Evolutionary conservation across 179 eudicot genomes (phyloP), one percentile per base, ranked within the genome.

Genomic region (Silene coronaria): DNA sequence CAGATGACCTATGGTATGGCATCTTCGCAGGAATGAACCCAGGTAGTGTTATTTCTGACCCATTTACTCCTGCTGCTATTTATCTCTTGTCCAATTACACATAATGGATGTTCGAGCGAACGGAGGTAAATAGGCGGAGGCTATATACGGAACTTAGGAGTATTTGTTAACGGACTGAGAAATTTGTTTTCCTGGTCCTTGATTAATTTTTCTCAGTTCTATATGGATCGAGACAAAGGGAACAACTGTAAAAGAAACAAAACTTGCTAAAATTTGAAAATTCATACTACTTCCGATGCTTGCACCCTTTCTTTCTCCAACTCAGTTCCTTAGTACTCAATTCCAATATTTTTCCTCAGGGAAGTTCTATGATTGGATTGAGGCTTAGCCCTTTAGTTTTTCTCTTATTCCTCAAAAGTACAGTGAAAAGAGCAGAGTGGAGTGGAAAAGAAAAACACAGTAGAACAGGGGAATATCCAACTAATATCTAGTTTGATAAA

Each of bases 1-100:
- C 93, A 61, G 98, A 93, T 70, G 98, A 91, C 74, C 88, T 91
- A 22, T 91, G 98, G 98, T 93, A 90, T 87, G 97, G 92, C 67
- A 91, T 91, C 70, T 93, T 93, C 82, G 98, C 98, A 58, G 97
- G 98, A 84, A 89, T 84, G 46, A 93, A 93, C 76, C 91, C 98
- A 87, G 98, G 98, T 93, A 82, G 82, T 57, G 64, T 26, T 26
- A 48, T 23, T 64, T 6, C 76, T 57, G 72, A 48, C 71, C 28
- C 38, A 26, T 55, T 8, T 73, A 22, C 26, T 24, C 42, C 6
- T 53, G 51, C 17, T 34, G 19, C 45, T 38, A 38, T 38, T 38
- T 9, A 38, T 38, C 28, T 14, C 48, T 23, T 68, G 30, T 68
- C n/a, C 17, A 22, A 68, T 68, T 3, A 21, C 17, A 45, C 57